These are phyloP conservation scores for Phaeomoniella chlamydospora DNA, from an alignment of 2,329 filamentous ascomycete genomes.

Conservation along the genomic window DNA sequence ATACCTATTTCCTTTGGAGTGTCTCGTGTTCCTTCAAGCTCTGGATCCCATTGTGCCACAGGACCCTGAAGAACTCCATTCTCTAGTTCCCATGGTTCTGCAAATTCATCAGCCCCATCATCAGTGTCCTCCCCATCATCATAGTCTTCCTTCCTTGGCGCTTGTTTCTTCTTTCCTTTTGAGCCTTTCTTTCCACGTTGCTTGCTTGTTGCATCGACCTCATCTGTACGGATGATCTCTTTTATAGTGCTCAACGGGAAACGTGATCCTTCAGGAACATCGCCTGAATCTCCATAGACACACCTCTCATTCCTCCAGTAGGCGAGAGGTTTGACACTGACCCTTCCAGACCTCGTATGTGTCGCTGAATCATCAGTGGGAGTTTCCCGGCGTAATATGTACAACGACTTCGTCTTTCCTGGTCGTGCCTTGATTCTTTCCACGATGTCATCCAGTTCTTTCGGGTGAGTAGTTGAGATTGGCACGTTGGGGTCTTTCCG, in stretches of 20 bases:
- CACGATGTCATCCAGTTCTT: conserved; percentile 25
- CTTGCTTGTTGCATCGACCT: conserved; percentile 28
- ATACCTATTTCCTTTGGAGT: conserved; percentile 26
- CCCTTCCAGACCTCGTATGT: conserved; percentile 64
- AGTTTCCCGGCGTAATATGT: conserved; percentile 35
- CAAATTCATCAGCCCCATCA: conserved; percentile 18
- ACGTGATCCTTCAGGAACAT: conserved; percentile 29
- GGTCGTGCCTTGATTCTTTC: conserved; percentile 29
- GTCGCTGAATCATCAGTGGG: conserved; percentile 39
- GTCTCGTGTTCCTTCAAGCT: conserved; percentile 19
- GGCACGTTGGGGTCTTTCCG: conserved; percentile 10
- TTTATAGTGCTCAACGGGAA: conserved; percentile 59
- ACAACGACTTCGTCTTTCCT: conserved; percentile 31
- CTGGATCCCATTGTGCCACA: conserved; percentile 26
- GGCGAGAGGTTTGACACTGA: conserved; percentile 62
- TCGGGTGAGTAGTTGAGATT: conserved; percentile 14
- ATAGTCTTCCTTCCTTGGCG: conserved; percentile 19
- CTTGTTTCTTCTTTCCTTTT: conserved; percentile 16
- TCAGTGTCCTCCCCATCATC: conserved; percentile 22
- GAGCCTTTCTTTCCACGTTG: conserved; percentile 13
- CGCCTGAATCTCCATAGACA: conserved; percentile 50
- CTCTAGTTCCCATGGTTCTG: conserved; percentile 29
- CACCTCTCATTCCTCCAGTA: conserved; percentile 79
- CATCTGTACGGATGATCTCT: conserved; percentile 62
- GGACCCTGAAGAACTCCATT: conserved; percentile 26